These are phyloP conservation scores for Penicillium malachiteum DNA, from an alignment of 495 filamentous ascomycete species.

Conservation along the genomic window DNA sequence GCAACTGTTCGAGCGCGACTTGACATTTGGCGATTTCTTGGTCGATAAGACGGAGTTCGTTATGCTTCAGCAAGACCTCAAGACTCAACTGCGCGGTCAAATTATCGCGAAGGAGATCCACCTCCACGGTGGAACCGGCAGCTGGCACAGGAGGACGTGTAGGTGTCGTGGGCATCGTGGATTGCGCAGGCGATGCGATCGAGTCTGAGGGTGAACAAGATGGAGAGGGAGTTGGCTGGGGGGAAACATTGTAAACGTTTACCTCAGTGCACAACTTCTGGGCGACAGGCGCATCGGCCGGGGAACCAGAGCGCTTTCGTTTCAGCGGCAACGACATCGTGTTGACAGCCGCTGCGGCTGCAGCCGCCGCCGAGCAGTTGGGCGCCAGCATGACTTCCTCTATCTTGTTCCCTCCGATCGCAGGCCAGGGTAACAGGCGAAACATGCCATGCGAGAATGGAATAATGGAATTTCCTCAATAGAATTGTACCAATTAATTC, in stretches of 20 bases:
- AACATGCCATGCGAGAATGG: constrained; percentile 51
- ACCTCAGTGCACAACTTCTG: constrained; percentile 33
- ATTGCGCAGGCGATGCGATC: constrained; percentile 3
- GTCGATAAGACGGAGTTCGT: constrained; percentile 90
- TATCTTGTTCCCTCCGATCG: constrained; percentile 55
- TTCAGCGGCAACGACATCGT: constrained; percentile 48
- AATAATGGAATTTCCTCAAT: neutral
- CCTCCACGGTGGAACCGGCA: constrained; percentile 26
- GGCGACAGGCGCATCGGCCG: constrained; percentile 33
- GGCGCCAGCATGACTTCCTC: constrained; percentile 46
- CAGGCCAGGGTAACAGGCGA: constrained; percentile 54
- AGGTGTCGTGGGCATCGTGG: constrained; percentile 11
- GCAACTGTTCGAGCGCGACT: constrained; percentile 89
- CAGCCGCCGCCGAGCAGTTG: neutral
- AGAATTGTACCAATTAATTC: neutral
- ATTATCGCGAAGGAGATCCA: constrained; percentile 58
- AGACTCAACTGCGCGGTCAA: constrained; percentile 85
- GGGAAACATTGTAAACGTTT: neutral
- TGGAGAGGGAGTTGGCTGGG: constrained; percentile 1
- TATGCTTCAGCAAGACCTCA: constrained; percentile 91
- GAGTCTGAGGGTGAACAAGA: constrained; percentile 5
- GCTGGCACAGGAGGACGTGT: constrained; percentile 19
- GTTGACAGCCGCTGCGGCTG: constrained; percentile 29
- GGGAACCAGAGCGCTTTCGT: constrained; percentile 52
- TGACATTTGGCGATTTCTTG: constrained; percentile 97